Evolutionary conservation across 371 early-diverging fungal genomes (phyloP).

Genomic region (Mortierella sp.): DNA sequence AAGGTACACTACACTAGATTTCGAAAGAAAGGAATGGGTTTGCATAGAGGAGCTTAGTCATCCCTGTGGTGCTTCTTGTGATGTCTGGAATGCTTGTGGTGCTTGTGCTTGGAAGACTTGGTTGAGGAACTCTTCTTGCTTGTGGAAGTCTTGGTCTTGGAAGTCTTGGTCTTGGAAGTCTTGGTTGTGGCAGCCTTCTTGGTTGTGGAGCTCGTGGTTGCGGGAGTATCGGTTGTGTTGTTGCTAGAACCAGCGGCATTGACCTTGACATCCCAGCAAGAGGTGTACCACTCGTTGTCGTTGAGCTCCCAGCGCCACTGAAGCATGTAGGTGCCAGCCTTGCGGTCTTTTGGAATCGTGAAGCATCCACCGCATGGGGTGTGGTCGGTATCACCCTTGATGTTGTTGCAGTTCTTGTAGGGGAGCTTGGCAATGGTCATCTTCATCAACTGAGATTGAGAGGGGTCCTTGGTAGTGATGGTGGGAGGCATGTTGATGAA

Average conservation of each 20-base stretch:
- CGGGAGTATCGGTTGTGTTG: no score
- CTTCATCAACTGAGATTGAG: slow-evolving; percentile 17
- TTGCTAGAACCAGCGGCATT: neutral
- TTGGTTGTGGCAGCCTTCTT: neutral
- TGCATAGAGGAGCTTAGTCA: slow-evolving; percentile 4
- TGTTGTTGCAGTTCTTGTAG: slow-evolving; percentile 39
- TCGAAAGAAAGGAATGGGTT: neutral
- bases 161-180: no score
- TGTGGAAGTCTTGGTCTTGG: no score
- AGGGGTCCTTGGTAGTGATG: slow-evolving; percentile 28
- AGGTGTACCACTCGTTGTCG: slow-evolving; percentile 40
- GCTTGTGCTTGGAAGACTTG: no score
- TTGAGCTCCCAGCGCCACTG: slow-evolving; percentile 54
- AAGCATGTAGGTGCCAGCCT: slow-evolving; percentile 33
- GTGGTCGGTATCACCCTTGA: slow-evolving; percentile 22
- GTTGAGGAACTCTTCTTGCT: no score
- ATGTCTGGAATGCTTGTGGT: no score
- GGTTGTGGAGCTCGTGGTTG: neutral
- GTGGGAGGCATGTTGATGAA: slow-evolving; percentile 37
- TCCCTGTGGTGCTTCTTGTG: no score
- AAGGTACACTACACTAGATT: neutral
- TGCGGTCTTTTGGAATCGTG: slow-evolving; percentile 12
- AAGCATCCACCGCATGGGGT: slow-evolving; percentile 53
- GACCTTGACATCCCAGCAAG: slow-evolving; percentile 46
- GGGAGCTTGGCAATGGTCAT: slow-evolving; percentile 28